Evolutionary conservation across 1,284 basidiomycete genomes (phyloP), one percentile per base, ranked within the genome.

Genomic region (Agaricales sp.): DNA sequence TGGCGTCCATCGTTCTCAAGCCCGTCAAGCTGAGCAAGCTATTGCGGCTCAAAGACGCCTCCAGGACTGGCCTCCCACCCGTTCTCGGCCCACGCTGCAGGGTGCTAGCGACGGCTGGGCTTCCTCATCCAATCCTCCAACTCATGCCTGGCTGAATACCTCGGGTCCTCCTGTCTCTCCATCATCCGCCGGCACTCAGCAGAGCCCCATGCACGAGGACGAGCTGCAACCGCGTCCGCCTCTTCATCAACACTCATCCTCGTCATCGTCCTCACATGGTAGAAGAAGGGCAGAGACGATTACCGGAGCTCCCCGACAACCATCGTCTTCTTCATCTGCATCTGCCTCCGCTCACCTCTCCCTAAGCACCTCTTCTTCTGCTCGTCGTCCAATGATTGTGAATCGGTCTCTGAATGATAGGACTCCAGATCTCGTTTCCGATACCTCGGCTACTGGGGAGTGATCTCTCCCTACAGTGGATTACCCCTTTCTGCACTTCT

Each of bases 281-380:
- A 41, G 39, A 20, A 41, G 39, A 41, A 8, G 39, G 18, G 39
- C 39, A 18, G 39, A 41, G 39, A 41, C 39, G 6, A 41, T 41
- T 20, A 41, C 39, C 6, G 39, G 39, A 4, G 39, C 16, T 41
- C 13, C 39, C 14, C 26, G 6, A 6, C 26, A 30, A 6, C 6
- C 26, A 6, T 30, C 26, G 26, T 30, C 26, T 6, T 30, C 26
- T 30, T 6, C 26, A 6, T 30, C 26, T 6, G 14, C 26, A 6
- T 30, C 26, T 14, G 26, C 26, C 14, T 6, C 6, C 14, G 26
- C 26, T 6, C 26, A 6, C 14, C 14, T 30, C 26, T 30, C 26
- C 26, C 26, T 6, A 14, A 30, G 26, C 14, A 30, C 14, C 26
- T n/a, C n/a, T n/a, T n/a, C n/a, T n/a, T n/a, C n/a, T n/a, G n/a